Base-by-base conservation (phyloP, 495 filamentous ascomycete genomes). In the Talaromyces liani region DNA sequence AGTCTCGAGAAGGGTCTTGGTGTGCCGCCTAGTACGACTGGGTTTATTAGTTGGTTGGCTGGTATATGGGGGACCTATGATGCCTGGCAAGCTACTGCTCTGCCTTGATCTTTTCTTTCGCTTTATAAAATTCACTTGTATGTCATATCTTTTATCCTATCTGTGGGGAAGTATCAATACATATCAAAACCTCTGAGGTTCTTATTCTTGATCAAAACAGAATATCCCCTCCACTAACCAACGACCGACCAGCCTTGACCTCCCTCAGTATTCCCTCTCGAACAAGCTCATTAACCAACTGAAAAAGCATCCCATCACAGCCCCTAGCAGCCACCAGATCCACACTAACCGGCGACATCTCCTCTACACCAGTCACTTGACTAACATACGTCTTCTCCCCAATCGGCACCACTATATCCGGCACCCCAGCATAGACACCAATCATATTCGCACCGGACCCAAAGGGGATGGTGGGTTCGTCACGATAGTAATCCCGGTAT, bases 1-100 rank as follows among this genome's bases (percentile, higher is more conserved):
- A 89, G 90, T 69, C 69, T 87, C 18, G 88, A 91, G 72, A 77
- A 85, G 62, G 91, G 91, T 0, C 68, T 96, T 39, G 90, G 87
- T 0, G 70, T 86, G 60, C 77, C 92, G 31, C 90, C 86, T 14
- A 82, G 73, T 60, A 72, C 92, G 47, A 87, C 85, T 0, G 88
- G 89, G 0, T 69, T 87, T 20, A 78, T 89, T 62, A 86, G 87
- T 71, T 82, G 96, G 65, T 72, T 85, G 65, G 87, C 77, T 20
- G 77, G 73, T 10, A 71, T 70, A 60, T 79, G 79, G 79, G 70
- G 69, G 10, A 62, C 77, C 31, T 69, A 65, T 55, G 77, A 79
- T 61, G 16, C 67, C 8, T 79, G 78, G 77, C 67, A 64, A 9
- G 72, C 67, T 14, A 79, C 74, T 41, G 66, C 64, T 24, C 71